Evolutionary conservation across 805 yeast genomes (phyloP), one percentile per base, ranked within the genome.

Genomic region (Wickerhamomyces pijperi): DNA sequence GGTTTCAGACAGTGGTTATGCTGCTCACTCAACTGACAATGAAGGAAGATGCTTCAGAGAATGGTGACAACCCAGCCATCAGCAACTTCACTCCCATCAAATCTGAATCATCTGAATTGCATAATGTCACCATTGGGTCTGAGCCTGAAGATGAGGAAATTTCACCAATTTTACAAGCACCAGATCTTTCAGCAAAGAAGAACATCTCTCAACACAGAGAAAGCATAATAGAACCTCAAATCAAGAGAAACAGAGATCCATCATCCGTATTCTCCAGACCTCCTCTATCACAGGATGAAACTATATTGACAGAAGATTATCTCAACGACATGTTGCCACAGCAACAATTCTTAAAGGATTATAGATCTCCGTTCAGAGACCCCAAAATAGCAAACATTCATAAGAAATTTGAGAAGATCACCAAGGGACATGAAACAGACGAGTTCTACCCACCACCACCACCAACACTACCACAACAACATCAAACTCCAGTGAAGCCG

Each of bases 21-120:
- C 41, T 61, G 1, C 39, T 62, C 35, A 57, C 65, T 5, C 50
- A 58, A 8, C 42, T 61, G 37, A 51, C 61, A 13, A 55, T 61
- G 53, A 45, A 49, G 25, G 54, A 48, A 18, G 51, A 47, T 5
- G 55, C 47, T 14, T 38, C 36, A 6, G 31, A 45, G 15, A 36
- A 37, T 18, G 17, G 39, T 12, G 45, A 43, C 13, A 46, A 45
- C 2, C 39, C 40, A 7, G 25, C n/a, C n/a, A n/a, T n/a, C n/a
- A n/a, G 11, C 6, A 7, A 21, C 11, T 21, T 11, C 25, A 21
- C 25, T 21, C 11, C 29, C n/a, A 13, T 25, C 29, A 25, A 25
- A 14, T n/a, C n/a, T n/a, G n/a, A n/a, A n/a, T n/a, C n/a, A n/a
- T n/a, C n/a, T n/a, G n/a, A n/a, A n/a, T n/a, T n/a, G n/a, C n/a